Base-by-base conservation (phyloP, 345 rosid species). In the Pistacia atlantica region DNA sequence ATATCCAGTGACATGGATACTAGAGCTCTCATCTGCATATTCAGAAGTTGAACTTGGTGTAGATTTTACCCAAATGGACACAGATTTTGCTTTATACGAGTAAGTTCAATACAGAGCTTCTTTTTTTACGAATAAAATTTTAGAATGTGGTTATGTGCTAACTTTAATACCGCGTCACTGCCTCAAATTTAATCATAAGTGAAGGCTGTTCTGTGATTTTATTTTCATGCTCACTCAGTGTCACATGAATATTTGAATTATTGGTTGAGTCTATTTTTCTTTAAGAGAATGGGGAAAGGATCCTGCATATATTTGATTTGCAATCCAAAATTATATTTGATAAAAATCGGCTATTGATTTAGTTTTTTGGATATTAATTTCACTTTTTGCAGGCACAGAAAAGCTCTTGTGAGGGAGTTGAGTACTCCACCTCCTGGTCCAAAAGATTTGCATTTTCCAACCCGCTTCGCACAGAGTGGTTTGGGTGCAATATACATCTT, bases 1-100 rank as follows among this genome's bases (percentile, higher is more conserved):
- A 79, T 59, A 87, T 78, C 94, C 90, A 22, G 87, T 89, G 52
- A 90, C 94, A 28, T 90, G 94, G 89, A 86, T 90, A 83, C 77
- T 90, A 58, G 94, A 90, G 18, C 80, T 90, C 73, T 81, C 92
- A 10, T 78, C 80, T 73, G 67, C 79, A 55, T 85, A 86, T 38
- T 1, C 77, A 64, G 92, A 90, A 66, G 73, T 71, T 1, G 64
- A 76, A 57, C 83, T 85, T 54, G 85, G 84, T 28, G 31, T 90
- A 8, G 90, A 90, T 76, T 90, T 83, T 62, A 69, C 81, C 56
- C 56, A 60, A 48, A 76, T 77, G 38, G 85, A 83, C 75, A 72
- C 55, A 73, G 85, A 86, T 33, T 90, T 89, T 46, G 63, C 67
- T 59, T 72, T 84, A 73, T 79, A 73, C 3, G 59, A 48, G 90